Evolutionary conservation across 179 eudicot genomes (phyloP).

Genomic region (Drosera spatulata): DNA sequence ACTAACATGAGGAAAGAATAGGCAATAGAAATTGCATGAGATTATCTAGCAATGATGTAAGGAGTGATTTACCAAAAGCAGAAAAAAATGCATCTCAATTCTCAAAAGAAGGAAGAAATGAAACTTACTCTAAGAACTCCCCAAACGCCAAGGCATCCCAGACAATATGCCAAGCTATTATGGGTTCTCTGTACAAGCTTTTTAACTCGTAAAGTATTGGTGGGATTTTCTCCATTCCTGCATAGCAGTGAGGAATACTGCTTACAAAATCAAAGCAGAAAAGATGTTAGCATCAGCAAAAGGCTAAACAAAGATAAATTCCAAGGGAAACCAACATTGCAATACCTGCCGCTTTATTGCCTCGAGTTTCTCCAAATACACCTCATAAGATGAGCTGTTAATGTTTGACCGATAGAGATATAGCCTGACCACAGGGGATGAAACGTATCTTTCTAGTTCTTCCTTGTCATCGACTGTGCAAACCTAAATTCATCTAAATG

Average conservation of each 20-base stretch:
- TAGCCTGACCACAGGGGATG: constrained; percentile 53
- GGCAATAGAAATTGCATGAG: no score
- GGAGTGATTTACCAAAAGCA: no score
- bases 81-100: neutral
- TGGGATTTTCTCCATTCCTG: constrained; percentile 26
- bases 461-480: constrained; percentile 59
- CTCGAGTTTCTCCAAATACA: constrained; percentile 38
- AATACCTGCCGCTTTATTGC: constrained; percentile 62
- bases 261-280: constrained; percentile 13
- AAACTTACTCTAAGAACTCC: constrained; percentile 56
- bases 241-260: constrained; percentile 52
- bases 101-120: neutral
- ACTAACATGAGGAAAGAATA: no score
- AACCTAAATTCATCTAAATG: no score
- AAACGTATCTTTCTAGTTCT: constrained; percentile 68
- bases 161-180: constrained; percentile 43
- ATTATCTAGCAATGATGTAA: no score
- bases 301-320: constrained; percentile 6
- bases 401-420: constrained; percentile 40
- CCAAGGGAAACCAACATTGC: constrained; percentile 7
- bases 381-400: constrained; percentile 14
- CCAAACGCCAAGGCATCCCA: constrained; percentile 75
- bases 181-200: constrained; percentile 55
- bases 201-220: constrained; percentile 34
- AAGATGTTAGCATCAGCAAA: constrained; percentile 3